A percentile compares a stretch with the other conserved stretches of the same genome.
These are phyloP conservation scores for Termitomyces sp. DNA, from an alignment of 768 basidiomycete species.

Conservation along the genomic window DNA sequence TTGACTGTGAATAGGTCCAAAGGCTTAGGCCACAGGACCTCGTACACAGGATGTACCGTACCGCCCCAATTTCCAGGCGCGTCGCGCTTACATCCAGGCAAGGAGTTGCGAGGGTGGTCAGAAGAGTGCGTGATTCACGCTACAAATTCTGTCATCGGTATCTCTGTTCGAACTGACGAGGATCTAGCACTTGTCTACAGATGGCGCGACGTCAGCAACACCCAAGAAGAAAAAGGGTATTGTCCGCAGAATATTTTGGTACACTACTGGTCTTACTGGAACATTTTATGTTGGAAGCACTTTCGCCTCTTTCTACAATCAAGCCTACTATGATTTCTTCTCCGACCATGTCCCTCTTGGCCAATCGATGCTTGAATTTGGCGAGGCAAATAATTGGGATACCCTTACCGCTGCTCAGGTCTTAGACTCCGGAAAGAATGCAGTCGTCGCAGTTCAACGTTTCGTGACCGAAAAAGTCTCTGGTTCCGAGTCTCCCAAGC, in stretches of 20 bases:
- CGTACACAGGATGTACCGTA: slow-evolving; percentile 50
- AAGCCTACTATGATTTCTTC: slow-evolving; percentile 85
- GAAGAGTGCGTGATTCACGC: slow-evolving; percentile 49
- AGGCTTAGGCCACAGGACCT: slow-evolving; percentile 19
- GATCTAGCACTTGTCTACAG: slow-evolving; percentile 64
- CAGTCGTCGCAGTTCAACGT: slow-evolving; percentile 46
- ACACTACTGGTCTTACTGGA: slow-evolving; percentile 64
- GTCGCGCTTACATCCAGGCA: slow-evolving; percentile 44
- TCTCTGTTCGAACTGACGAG: not conserved
- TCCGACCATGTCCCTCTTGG: slow-evolving; percentile 77
- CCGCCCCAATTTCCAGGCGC: slow-evolving; percentile 55
- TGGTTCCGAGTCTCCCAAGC: slow-evolving; percentile 33
- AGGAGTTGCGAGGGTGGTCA: slow-evolving; percentile 48
- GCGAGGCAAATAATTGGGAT: slow-evolving; percentile 80
- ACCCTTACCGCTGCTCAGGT: slow-evolving; percentile 62
- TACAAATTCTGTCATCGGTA: slow-evolving; percentile 1
- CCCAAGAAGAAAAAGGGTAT: slow-evolving; percentile 55
- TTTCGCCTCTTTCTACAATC: slow-evolving; percentile 74
- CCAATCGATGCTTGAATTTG: slow-evolving; percentile 74
- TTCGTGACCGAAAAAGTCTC: slow-evolving; percentile 53
- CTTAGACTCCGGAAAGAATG: slow-evolving; percentile 50
- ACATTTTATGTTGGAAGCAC: slow-evolving; percentile 84
- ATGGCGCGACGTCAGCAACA: slow-evolving; percentile 32
- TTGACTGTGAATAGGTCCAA: slow-evolving; percentile 10
- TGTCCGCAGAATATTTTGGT: slow-evolving; percentile 62